Percentiles rank a stretch among this genome's conserved stretches.
phyloP scores from a whole-genome alignment of 352 stramenopile species.

The Pythium pyrilobum region DNA sequence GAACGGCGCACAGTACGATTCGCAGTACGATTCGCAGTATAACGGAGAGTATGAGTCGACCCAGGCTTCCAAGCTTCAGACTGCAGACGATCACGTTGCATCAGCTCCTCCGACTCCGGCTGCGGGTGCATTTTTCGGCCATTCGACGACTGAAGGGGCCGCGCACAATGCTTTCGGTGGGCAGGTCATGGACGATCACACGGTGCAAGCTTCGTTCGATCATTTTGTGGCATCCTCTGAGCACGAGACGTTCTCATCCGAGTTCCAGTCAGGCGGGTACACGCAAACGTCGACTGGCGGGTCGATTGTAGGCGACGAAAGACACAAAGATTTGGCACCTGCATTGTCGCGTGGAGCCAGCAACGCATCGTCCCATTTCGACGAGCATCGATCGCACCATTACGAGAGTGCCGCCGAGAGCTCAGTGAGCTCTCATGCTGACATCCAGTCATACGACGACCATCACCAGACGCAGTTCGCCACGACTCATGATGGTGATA shows the following conservation, averaged over 20 bases:
- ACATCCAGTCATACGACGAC: not conserved
- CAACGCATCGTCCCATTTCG: conserved; percentile 30
- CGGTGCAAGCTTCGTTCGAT: too few species aligned
- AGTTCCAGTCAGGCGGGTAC: too few species aligned
- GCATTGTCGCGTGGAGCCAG: conserved; percentile 30
- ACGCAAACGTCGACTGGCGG: too few species aligned
- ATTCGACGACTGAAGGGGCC: not conserved
- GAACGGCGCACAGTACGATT: not conserved
- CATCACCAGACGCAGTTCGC: not conserved
- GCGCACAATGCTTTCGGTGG: not conserved
- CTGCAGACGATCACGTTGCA: too few species aligned
- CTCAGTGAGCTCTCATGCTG: too few species aligned
- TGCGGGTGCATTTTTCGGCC: not conserved
- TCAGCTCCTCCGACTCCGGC: not conserved
- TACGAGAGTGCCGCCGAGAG: not conserved
- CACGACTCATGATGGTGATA: not conserved
- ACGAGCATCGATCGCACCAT: conserved; percentile 18
- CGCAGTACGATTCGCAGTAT: not conserved
- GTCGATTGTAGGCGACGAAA: too few species aligned
- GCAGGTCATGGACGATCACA: too few species aligned
- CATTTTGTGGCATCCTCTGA: too few species aligned
- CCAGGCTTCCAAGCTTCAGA: too few species aligned
- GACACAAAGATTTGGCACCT: too few species aligned
- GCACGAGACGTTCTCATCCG: too few species aligned
- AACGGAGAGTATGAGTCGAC: not conserved